Evolutionary conservation across 345 rosid species (phyloP).

Genomic region (Syzygium oleosum): DNA sequence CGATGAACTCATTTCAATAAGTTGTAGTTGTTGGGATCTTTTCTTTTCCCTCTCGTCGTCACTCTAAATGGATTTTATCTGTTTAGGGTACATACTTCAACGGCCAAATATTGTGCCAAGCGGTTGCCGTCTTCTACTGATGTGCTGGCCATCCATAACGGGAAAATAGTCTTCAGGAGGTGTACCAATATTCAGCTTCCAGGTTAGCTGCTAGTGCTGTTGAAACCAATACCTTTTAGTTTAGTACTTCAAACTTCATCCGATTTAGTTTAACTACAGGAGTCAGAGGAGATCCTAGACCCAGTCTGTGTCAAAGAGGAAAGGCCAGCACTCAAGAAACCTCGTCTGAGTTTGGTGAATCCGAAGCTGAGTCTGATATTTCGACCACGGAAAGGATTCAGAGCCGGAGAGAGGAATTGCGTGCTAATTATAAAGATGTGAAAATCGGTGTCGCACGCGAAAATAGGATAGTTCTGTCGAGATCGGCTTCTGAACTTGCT

Average conservation of each 20-base stretch:
- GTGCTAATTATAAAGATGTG: slow-evolving; percentile 1
- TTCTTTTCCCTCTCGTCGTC: slow-evolving; percentile 3
- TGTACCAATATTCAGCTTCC: slow-evolving; percentile 42
- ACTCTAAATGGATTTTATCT: slow-evolving; percentile 22
- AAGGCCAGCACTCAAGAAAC: slow-evolving; percentile 12
- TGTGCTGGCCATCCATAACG: slow-evolving; percentile 64
- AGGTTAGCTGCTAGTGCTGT: slow-evolving; percentile 22
- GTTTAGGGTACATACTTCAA: slow-evolving; percentile 39
- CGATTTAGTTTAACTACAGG: slow-evolving; percentile 29
- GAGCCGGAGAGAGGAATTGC: slow-evolving; percentile 10
- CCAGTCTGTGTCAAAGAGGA: slow-evolving; percentile 17
- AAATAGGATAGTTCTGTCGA: slow-evolving; percentile 13
- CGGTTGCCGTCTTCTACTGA: slow-evolving; percentile 53
- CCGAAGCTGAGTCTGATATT: slow-evolving; percentile 30
- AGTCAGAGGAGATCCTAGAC: slow-evolving; percentile 30
- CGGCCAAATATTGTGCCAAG: slow-evolving; percentile 66
- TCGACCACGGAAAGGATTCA: slow-evolving; percentile 17
- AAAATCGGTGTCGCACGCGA: background rate
- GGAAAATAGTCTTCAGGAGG: slow-evolving; percentile 60
- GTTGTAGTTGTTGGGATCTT: background rate
- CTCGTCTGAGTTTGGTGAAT: slow-evolving; percentile 40
- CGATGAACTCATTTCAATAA: background rate
- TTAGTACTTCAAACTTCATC: background rate
- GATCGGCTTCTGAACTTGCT: slow-evolving; percentile 1
- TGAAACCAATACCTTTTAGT: background rate